phyloP scores from a whole-genome alignment of 371 early-diverging fungal genomes.

The Circinella minor region DNA sequence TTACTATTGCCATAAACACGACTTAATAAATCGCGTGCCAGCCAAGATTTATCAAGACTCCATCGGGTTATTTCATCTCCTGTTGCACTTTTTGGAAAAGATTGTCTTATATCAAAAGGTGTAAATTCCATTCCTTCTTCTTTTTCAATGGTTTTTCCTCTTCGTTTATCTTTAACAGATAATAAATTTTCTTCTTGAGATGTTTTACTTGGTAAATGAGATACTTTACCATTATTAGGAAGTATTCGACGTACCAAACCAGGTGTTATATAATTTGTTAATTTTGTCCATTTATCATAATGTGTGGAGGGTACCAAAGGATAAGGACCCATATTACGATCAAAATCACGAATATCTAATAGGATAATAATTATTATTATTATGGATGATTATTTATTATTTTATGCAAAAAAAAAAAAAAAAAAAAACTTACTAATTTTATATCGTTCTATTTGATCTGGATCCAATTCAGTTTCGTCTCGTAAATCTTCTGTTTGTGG shows the following conservation, averaged over 20 bases:
- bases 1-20: slow-evolving; percentile 55
- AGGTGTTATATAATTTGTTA: slow-evolving; percentile 70
- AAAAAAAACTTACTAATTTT: slow-evolving; percentile 37
- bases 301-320: slow-evolving; percentile 71
- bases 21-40: slow-evolving; percentile 59
- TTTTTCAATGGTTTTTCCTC: slow-evolving; percentile 46
- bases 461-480: slow-evolving; percentile 53
- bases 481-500: slow-evolving; percentile 58
- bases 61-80: slow-evolving; percentile 78
- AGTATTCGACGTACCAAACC: slow-evolving; percentile 63
- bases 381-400: not conserved
- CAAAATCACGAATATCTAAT: slow-evolving; percentile 79
- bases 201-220: slow-evolving; percentile 39
- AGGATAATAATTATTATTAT: not conserved
- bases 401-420: not conserved
- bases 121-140: slow-evolving; percentile 64
- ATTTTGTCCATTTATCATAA: slow-evolving; percentile 74
- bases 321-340: slow-evolving; percentile 86
- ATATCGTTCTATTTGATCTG: slow-evolving; percentile 51
- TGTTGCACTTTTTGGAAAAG: slow-evolving; percentile 78
- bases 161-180: slow-evolving; percentile 29
- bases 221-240: slow-evolving; percentile 62
- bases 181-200: slow-evolving; percentile 15
- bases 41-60: slow-evolving; percentile 91
- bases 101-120: slow-evolving; percentile 76